Base-by-base conservation (phyloP, 1,284 basidiomycete genomes). In the Sanghuangporus weigelae region DNA sequence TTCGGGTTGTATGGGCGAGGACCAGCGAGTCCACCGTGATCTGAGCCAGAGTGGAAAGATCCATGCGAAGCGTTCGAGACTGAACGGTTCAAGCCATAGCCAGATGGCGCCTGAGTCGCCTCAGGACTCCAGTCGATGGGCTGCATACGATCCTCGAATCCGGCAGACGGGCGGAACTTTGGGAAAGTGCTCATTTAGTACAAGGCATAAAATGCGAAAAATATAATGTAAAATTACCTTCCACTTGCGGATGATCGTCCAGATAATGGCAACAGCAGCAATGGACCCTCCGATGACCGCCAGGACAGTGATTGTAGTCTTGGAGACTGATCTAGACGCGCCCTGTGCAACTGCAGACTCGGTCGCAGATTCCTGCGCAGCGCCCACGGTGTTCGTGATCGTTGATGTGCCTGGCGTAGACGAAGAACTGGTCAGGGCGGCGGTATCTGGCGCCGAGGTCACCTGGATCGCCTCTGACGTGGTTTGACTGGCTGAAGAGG, bases 171-270 rank as follows among this genome's bases (percentile, higher is more conserved):
- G 66, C 84, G 84, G 70, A 95, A 85, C 79, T 57, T 38, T 44
- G 10, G 7, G 7, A n/a, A 44, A 57, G 5, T 7, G n/a, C 16
- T n/a, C 38, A 56, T n/a, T 46, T 11, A 46, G 35, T 38, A 11
- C 39, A 48, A 5, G 5, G 38, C 44, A 19, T 10, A 57, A 57
- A 44, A 23, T 44, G 36, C 19, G 16, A 40, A 16, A 19, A 23
- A 38, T 54, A 5, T 5, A 3, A 10, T 53, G 23, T 7, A 21
- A 23, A 39, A 23, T 8, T 48, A 57, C 56, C 56, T 95, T 95
- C 90, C 90, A 93, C 76, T 94, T 95, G 77, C 93, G 88, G 81
- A 95, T 92, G 70, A 92, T 78, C 42, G 92, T 95, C 90, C 90
- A 95, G 67, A 88, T 80, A 67, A 93, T 84, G 59, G 81, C 81